Evolutionary conservation across 345 rosid genomes (phyloP).

Genomic region (Populus deltoides): DNA sequence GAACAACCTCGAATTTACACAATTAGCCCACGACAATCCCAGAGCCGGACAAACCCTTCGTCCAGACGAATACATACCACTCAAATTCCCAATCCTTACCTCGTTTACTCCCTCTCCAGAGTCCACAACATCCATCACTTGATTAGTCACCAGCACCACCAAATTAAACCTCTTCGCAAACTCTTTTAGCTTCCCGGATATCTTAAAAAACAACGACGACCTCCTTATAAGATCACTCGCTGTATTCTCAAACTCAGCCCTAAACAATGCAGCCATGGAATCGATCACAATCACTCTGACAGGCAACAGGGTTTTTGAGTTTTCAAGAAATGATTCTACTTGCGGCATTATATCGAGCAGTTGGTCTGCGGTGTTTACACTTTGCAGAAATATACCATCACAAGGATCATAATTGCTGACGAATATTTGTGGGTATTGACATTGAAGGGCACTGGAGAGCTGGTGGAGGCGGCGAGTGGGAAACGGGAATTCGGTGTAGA

Average conservation of each 20-base stretch:
- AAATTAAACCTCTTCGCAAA: constrained; percentile 60
- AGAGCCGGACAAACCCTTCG: constrained; percentile 70
- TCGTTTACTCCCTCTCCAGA: constrained; percentile 58
- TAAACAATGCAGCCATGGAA: constrained; percentile 78
- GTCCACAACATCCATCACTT: constrained; percentile 71
- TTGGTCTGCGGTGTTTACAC: constrained; percentile 55
- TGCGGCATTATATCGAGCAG: constrained; percentile 71
- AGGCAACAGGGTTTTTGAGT: constrained; percentile 44
- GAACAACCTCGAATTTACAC: constrained; percentile 80
- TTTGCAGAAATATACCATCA: constrained; percentile 55
- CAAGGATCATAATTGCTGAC: constrained; percentile 37
- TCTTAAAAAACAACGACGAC: constrained; percentile 68
- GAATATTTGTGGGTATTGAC: constrained; percentile 30
- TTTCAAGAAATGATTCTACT: constrained; percentile 44
- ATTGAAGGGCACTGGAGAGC: constrained; percentile 43
- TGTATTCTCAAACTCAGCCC: constrained; percentile 82
- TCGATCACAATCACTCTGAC: constrained; percentile 74
- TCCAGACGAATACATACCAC: constrained; percentile 58
- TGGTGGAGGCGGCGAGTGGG: constrained; percentile 73
- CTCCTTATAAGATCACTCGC: constrained; percentile 60
- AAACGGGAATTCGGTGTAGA: constrained; percentile 77
- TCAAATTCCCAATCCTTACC: constrained; percentile 64
- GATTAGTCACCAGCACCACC: constrained; percentile 78
- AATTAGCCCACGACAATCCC: constrained; percentile 80
- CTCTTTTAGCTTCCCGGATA: constrained; percentile 64